Evolutionary conservation across 2,329 filamentous ascomycete genomes (phyloP), one percentile per base, ranked within the genome.

Genomic region (Pyricularia grisea): DNA sequence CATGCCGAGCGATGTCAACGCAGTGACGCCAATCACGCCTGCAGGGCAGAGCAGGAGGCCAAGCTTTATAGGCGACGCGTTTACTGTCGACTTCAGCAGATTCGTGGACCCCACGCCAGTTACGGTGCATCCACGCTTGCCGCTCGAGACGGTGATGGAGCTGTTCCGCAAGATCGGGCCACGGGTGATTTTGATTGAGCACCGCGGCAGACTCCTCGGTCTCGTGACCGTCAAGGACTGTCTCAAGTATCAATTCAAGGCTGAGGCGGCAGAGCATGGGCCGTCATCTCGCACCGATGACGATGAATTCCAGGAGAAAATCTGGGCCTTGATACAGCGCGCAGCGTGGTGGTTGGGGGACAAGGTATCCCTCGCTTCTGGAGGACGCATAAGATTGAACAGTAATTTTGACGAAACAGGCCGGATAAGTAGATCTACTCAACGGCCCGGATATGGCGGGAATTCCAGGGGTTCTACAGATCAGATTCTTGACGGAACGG

Each of bases 121-220:
- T 1, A 92, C 93, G 0, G 94, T 94, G 0, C 95, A 99, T 76
- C 95, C 95, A 0, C 89, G 93, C 1, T 87, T 98, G 0, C 92
- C 94, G 0, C 87, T 99, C 0, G 95, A 99, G 79, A 99, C 95
- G 0, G 94, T 97, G 36, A 97, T 99, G 93, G 95, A 99, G 76
- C 84, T 99, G 12, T 99, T 99, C 83, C 94, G 94, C 78, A 99
- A 98, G 81, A 96, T 99, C 77, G 95, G 95, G 0, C 95, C 94
- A 0, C 88, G 95, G 1, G 93, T 97, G 6, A 94, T 99, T 67
- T 84, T 99, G 3, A 90, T 97, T 58, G 95, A 99, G 78, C 91
- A 97, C 76, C 91, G 92, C 70, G 95, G 95, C 17, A 87, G 88
- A 67, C 84, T 99, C 1, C 87, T 87, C 0, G 95, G 95, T 0